Base-by-base conservation (phyloP, 805 yeast genomes). In the Ogataea methanolica region DNA sequence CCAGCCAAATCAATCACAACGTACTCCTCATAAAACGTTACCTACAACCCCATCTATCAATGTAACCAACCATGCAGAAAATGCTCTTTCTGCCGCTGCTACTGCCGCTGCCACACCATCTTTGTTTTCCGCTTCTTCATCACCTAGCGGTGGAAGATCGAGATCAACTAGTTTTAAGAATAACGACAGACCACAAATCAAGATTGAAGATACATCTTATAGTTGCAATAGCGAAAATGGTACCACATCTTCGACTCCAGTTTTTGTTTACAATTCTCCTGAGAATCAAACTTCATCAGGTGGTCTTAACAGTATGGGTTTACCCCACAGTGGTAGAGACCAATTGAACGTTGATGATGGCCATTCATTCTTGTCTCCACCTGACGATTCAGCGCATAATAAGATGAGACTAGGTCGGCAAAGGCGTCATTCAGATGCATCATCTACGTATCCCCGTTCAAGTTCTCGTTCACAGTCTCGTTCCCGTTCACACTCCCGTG, bases 51-150 rank as follows among this genome's bases (percentile, higher is more conserved):
- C 59, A 2, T 46, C 55, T 0, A 58, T 59, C 36, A 56, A 54
- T 33, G 54, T 59, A 2, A 53, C 66, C 21, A 63, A 66, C 33
- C 68, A 71, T 3, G 71, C 78, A 6, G 74, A 72, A n/a, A 65
- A 58, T 7, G 61, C 67, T 6, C 71, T 71, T 0, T 74, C 73
- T 4, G 67, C 64, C 38, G 79, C 83, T 0, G 83, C 84, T 0
- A 79, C 85, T 6, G 72, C 71, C 0, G 74, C 73, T 4, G 67
- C 64, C 37, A 79, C 83, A 0, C 84, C 84, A 0, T 79, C 85
- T 0, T 61, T 81, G 15, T 80, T 81, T 60, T 73, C 79, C 49
- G 75, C 84, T 1, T 59, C 70, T 1, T 63, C 74, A 6, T 57
- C 72, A 39, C 63, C 76, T 0, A 72, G 72, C 9, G 51, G 49